Percentiles rank a stretch among this genome's conserved stretches.
Conservation (phyloP, 108 stramenopile genomes). For the Schizochytrium sp. region DNA sequence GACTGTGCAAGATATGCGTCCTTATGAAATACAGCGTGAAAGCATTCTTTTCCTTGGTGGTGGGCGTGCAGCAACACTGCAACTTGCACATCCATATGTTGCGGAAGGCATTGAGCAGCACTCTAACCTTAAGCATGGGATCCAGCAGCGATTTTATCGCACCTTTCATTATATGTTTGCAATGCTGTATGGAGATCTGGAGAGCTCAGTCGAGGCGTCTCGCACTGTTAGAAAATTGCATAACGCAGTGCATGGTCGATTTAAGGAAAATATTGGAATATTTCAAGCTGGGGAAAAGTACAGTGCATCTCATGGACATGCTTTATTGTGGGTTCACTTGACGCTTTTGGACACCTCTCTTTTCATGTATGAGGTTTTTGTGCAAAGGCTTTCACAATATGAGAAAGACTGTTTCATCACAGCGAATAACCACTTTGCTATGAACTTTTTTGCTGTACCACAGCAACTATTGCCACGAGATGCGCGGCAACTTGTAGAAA, state of each 20-base stretch:
- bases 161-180: constrained; percentile 60
- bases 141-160: constrained; percentile 21
- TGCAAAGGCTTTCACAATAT: background rate
- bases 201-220: background rate
- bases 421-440: background rate
- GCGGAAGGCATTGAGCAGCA: constrained; percentile 15
- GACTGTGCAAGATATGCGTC: too few species aligned
- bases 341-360: background rate
- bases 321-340: constrained; percentile 11
- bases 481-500: background rate
- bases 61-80: background rate
- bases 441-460: constrained; percentile 9
- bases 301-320: constrained; percentile 32
- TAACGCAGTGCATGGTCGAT: background rate
- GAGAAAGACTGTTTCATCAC: constrained; percentile 4
- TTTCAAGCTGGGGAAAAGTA: background rate
- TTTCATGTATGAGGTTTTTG: constrained; percentile 13
- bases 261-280: constrained; percentile 30
- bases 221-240: background rate
- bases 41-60: constrained; percentile 17
- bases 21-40: background rate
- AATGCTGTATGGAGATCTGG: background rate
- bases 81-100: constrained; percentile 45
- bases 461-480: background rate
- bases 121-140: constrained; percentile 40